Evolutionary conservation across 768 basidiomycete species (phyloP).

Genomic region (Serendipita vermifera): DNA sequence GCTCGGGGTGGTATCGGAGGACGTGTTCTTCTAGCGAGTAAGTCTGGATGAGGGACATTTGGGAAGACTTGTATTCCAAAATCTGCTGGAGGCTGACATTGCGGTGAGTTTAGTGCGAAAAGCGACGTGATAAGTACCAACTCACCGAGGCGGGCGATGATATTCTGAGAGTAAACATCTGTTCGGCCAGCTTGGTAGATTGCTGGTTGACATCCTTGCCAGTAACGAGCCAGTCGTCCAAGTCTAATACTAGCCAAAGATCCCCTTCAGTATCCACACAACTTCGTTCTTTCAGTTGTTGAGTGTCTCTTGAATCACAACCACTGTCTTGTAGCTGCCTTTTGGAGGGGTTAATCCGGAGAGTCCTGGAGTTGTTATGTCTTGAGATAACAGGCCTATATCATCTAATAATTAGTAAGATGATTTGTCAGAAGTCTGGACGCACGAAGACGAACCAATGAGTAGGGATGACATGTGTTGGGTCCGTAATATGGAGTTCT

Average conservation of each 20-base stretch:
- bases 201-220: background rate
- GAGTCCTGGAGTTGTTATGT: background rate
- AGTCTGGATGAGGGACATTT: background rate
- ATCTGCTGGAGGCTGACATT: background rate
- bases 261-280: background rate
- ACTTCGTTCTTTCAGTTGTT: background rate
- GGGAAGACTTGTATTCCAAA: background rate
- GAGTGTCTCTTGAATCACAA: background rate
- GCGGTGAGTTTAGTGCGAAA: background rate
- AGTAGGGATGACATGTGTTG: background rate
- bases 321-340: background rate
- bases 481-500: background rate
- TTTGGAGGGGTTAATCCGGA: background rate
- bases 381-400: too few species aligned
- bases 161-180: constrained; percentile 1
- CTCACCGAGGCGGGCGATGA: constrained; percentile 6
- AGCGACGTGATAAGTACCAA: too few species aligned
- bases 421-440: background rate
- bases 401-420: background rate
- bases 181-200: background rate
- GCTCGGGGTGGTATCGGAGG: background rate
- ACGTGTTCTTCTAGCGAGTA: background rate
- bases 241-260: constrained; percentile 1
- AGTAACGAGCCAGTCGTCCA: background rate
- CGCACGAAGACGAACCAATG: background rate